These are phyloP conservation scores for Penicillium glabrum DNA, from an alignment of 2,329 filamentous ascomycete species.

Conservation along the genomic window DNA sequence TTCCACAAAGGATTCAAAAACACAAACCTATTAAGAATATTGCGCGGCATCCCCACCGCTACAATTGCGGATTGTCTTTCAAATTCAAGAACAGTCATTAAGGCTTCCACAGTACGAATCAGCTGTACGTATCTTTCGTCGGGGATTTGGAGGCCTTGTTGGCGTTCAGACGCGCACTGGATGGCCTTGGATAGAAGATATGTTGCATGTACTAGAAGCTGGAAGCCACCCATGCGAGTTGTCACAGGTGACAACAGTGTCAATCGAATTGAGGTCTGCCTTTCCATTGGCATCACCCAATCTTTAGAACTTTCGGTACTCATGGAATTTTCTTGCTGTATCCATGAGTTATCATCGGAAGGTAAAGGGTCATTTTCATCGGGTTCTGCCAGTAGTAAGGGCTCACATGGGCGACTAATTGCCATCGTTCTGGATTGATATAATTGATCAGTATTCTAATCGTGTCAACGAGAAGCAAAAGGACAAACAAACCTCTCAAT, in stretches of 20 bases:
- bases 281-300: background rate
- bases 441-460: no score
- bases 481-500: conserved; percentile 41
- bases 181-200: conserved; percentile 11
- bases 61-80: conserved; percentile 6
- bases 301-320: no score
- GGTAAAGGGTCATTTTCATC: conserved; percentile 6
- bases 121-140: conserved; percentile 7
- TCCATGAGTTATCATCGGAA: conserved; percentile 11
- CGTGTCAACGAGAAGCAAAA: no score
- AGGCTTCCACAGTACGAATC: conserved; percentile 10
- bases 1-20: no score
- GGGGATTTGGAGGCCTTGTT: background rate
- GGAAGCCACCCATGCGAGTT: conserved; percentile 14
- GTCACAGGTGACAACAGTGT: conserved; percentile 12
- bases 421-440: conserved; percentile 5
- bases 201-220: conserved; percentile 12
- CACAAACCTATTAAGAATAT: conserved; percentile 9
- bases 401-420: conserved; percentile 6
- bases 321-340: background rate
- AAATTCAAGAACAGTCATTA: conserved; percentile 8
- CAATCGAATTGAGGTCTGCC: conserved; percentile 1
- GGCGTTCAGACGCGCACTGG: conserved; percentile 8
- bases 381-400: conserved; percentile 6
- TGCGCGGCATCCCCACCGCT: conserved; percentile 11